Conservation (phyloP, 2,329 filamentous ascomycete species). For the Cladosporium colombiae region DNA sequence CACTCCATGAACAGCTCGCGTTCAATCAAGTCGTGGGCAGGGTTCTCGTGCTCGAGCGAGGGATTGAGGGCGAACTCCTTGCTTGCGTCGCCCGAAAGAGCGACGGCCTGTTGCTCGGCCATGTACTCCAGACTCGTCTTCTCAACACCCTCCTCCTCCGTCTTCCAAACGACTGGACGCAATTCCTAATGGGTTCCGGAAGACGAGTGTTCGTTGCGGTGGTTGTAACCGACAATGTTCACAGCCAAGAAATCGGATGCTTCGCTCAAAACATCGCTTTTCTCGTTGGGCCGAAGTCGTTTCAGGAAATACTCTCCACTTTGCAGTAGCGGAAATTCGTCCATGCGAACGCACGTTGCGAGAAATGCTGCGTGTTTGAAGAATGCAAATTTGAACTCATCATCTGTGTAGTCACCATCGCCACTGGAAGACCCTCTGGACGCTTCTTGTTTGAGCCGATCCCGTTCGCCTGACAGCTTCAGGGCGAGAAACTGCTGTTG, state of each 20-base stretch:
- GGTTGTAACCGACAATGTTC: neutral
- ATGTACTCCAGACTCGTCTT: neutral
- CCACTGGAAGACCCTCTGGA: too few species aligned
- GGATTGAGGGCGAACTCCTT: neutral
- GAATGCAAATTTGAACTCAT: neutral
- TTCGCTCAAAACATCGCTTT: neutral
- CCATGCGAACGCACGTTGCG: neutral
- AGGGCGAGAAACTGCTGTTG: neutral
- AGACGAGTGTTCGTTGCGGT: neutral
- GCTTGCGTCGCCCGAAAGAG: neutral
- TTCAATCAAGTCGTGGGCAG: neutral
- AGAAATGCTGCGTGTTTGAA: neutral
- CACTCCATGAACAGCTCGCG: neutral
- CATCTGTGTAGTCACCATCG: neutral
- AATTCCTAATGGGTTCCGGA: neutral
- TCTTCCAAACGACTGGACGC: neutral
- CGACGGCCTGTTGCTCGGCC: neutral
- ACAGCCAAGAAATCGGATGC: neutral
- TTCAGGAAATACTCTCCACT: neutral
- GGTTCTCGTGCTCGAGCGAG: neutral
- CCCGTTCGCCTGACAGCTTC: neutral
- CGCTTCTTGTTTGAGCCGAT: neutral
- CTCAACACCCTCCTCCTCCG: too few species aligned
- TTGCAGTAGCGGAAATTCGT: neutral
- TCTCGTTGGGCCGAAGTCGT: neutral